Conservation (phyloP, 75 land plant species). For the Pinus tabuliformis region DNA sequence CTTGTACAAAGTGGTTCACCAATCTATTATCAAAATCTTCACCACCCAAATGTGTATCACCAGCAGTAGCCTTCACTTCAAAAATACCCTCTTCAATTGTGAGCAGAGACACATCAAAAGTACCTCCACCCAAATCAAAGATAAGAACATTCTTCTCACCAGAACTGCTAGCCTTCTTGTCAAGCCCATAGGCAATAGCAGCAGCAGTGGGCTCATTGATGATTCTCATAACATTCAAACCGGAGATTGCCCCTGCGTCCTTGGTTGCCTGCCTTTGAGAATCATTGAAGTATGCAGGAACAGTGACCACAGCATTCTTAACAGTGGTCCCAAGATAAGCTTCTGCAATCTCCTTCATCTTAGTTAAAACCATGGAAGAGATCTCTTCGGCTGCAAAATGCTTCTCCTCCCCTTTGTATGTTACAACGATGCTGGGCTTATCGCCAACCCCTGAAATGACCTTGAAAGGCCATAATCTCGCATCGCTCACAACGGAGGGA, state of each 20-base stretch:
- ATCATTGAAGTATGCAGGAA: slow-evolving; percentile 8
- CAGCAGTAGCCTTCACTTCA: slow-evolving; percentile 70
- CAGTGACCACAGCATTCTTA: slow-evolving; percentile 27
- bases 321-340: slow-evolving; percentile 25
- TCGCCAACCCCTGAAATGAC: slow-evolving; percentile 33
- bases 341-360: slow-evolving; percentile 44
- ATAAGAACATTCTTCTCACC: slow-evolving; percentile 77
- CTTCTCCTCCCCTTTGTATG: slow-evolving; percentile 35
- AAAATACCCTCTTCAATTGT: slow-evolving; percentile 81
- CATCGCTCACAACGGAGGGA: slow-evolving; percentile 20
- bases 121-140: slow-evolving; percentile 69
- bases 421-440: slow-evolving; percentile 33
- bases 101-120: slow-evolving; percentile 73
- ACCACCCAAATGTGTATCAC: slow-evolving; percentile 68
- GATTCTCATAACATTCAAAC: slow-evolving; percentile 19
- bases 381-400: slow-evolving; percentile 29
- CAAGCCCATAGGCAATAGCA: slow-evolving; percentile 78
- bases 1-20: slow-evolving; percentile 27
- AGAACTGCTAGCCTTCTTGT: slow-evolving; percentile 62
- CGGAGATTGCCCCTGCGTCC: slow-evolving; percentile 14
- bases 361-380: slow-evolving; percentile 31
- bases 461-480: slow-evolving; percentile 38
- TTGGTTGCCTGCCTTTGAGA: slow-evolving; percentile 16
- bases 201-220: slow-evolving; percentile 70
- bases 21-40: slow-evolving; percentile 12